Base-by-base conservation (phyloP, 345 rosid genomes). In the Anacardium occidentale region DNA sequence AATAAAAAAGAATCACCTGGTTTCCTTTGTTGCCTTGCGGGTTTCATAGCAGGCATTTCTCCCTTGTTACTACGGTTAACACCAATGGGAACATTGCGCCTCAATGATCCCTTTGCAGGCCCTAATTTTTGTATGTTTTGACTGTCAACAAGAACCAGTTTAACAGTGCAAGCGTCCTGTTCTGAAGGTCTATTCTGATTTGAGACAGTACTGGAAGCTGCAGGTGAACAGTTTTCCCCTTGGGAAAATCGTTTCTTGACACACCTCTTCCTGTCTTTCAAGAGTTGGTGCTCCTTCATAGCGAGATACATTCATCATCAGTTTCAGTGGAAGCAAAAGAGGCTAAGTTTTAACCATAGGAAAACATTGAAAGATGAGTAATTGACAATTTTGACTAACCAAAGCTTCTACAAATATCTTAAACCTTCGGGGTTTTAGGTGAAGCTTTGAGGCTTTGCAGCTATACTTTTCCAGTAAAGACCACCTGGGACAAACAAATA, bases 391-490 rank as follows among this genome's bases (percentile, higher is more conserved):
- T 61, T 68, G 72, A 86, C 98, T 88, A 71, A 96, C 99, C 98
- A 96, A 84, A 66, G 98, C 93, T 79, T 96, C 99, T 76, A 93
- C 57, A 81, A 96, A 96, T 74, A 91, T 79, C 85, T 96, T 96
- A 76, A 91, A 93, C 81, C 98, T 87, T 72, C 99, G 89, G 2
- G 98, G 99, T 84, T 91, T 96, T 69, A 91, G 79, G 80, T 93
- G 99, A 85, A 96, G 98, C 84, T 96, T 96, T 75, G 99, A 96
- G 77, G 98, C 98, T 86, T 92, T 93, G 83, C 96, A 96, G 79
- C 97, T 93, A 80, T 96, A 90, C 78, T 93, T 96, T 81, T 93
- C 99, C 83, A 96, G 82, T 74, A 96, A 85, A 77, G 99, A 91
- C 98, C 99, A 96, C 99, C 99, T 96, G 84, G 42, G n/a, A 51